Evolutionary conservation across 2,329 filamentous ascomycete genomes (phyloP).

Genomic region (Bertia moriformis): DNA sequence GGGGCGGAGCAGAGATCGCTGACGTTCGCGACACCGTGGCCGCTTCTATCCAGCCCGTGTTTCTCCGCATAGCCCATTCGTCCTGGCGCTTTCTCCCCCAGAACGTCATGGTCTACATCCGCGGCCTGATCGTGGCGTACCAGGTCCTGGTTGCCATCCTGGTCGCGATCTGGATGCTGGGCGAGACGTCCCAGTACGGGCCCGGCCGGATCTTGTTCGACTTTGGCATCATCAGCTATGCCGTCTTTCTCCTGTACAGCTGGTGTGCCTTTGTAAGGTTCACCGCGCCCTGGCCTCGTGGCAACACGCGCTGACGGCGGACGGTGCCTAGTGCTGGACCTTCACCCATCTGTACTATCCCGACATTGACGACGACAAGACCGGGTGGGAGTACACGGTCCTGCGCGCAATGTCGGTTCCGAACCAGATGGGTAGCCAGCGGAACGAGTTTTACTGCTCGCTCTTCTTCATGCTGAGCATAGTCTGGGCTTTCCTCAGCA

Average conservation of each 20-base stretch:
- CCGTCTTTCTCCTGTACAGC: constrained; percentile 28
- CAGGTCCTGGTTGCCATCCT: constrained; percentile 24
- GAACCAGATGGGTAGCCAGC: constrained; percentile 18
- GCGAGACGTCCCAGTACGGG: constrained; percentile 20
- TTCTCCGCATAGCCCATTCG: constrained; percentile 33
- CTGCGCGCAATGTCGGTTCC: constrained; percentile 29
- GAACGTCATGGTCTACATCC: constrained; percentile 25
- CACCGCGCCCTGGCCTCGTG: constrained; percentile 1
- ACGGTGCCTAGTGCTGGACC: too few species aligned
- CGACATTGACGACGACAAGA: too few species aligned
- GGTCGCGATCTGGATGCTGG: constrained; percentile 28
- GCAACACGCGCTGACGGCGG: constrained; percentile 19
- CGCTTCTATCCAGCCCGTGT: constrained; percentile 37
- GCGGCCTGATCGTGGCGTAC: constrained; percentile 25
- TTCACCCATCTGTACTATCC: too few species aligned
- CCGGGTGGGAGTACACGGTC: constrained; percentile 17
- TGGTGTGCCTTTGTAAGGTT: constrained; percentile 27
- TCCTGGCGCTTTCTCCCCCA: constrained; percentile 31
- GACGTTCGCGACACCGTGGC: too few species aligned
- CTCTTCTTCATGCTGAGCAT: constrained; percentile 30
- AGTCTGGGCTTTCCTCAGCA: constrained; percentile 33
- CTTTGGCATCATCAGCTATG: constrained; percentile 29
- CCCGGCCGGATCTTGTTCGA: constrained; percentile 29
- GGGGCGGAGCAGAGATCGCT: too few species aligned
- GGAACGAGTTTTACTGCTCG: constrained; percentile 28